Evolutionary conservation across 2,329 filamentous ascomycete species (phyloP).

Genomic region (Magnaporthales sp.): DNA sequence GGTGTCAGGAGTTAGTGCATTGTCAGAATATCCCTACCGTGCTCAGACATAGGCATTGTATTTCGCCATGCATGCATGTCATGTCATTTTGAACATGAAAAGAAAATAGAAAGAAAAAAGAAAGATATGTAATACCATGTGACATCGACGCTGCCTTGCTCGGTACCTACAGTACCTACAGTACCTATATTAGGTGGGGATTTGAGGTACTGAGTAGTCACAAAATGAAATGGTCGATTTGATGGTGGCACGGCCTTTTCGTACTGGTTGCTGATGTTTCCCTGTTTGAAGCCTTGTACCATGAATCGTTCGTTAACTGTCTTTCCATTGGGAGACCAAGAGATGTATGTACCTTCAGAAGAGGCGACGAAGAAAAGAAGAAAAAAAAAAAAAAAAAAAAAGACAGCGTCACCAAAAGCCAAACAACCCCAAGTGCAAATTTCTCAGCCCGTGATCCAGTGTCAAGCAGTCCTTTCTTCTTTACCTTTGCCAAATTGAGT

Average conservation of each 20-base stretch:
- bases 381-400: not conserved
- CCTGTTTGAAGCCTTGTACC: not conserved
- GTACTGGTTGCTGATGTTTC: not conserved
- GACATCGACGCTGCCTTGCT: not conserved
- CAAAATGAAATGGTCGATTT: not conserved
- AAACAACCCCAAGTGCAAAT: too few species aligned
- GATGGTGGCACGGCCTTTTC: not conserved
- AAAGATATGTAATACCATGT: not conserved
- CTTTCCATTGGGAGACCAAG: not conserved
- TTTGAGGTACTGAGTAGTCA: not conserved
- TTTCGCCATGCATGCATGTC: not conserved
- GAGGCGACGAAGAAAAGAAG: not conserved
- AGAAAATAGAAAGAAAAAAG: not conserved
- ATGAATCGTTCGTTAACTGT: not conserved
- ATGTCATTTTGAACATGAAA: not conserved
- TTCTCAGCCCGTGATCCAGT: not conserved
- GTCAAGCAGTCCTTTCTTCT: not conserved
- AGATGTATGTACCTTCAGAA: not conserved
- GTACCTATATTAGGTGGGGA: too few species aligned
- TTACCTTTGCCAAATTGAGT: not conserved
- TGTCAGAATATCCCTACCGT: not conserved
- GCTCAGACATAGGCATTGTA: not conserved
- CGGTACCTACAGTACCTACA: not conserved
- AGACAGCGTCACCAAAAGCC: too few species aligned
- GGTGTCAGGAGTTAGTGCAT: constrained; percentile 1